Evolutionary conservation across 129 eudicot genomes (phyloP).

Genomic region (Tagetes erecta): DNA sequence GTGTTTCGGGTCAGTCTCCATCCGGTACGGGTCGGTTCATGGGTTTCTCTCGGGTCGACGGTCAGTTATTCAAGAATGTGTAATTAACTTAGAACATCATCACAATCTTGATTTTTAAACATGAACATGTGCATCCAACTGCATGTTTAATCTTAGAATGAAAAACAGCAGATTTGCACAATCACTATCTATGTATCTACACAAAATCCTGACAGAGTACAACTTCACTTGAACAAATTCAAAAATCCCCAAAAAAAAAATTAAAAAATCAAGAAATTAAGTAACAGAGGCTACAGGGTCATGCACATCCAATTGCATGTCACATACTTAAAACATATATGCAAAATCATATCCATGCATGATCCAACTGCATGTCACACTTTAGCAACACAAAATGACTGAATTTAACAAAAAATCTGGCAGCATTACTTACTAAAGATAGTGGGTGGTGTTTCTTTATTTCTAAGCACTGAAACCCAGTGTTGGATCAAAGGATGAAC

Average conservation of each 20-base stretch:
- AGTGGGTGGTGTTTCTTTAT: constrained; percentile 84
- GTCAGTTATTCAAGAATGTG: not conserved
- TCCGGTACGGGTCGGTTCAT: no score
- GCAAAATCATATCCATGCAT: not conserved
- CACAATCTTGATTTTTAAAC: no score
- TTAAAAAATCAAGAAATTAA: no score
- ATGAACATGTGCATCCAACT: no score
- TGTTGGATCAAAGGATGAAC: constrained; percentile 95
- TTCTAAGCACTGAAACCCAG: constrained; percentile 98
- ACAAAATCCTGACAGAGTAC: no score
- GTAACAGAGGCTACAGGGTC: constrained; percentile 9
- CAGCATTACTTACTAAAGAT: constrained; percentile 67
- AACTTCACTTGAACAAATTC: no score
- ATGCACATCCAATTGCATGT: constrained; percentile 21
- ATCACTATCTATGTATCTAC: no score
- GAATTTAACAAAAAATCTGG: not conserved
- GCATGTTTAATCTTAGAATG: no score
- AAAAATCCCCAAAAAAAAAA: no score
- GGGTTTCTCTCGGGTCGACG: no score
- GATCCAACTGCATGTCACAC: constrained; percentile 16
- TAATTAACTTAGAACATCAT: not conserved
- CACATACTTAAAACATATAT: not conserved
- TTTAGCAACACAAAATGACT: not conserved
- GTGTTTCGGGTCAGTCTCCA: no score
- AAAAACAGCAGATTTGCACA: no score